A percentile compares a stretch with the other conserved stretches of the same genome.
Conservation (phyloP, 2,329 filamentous ascomycete genomes). For the Diaporthe vexans region DNA sequence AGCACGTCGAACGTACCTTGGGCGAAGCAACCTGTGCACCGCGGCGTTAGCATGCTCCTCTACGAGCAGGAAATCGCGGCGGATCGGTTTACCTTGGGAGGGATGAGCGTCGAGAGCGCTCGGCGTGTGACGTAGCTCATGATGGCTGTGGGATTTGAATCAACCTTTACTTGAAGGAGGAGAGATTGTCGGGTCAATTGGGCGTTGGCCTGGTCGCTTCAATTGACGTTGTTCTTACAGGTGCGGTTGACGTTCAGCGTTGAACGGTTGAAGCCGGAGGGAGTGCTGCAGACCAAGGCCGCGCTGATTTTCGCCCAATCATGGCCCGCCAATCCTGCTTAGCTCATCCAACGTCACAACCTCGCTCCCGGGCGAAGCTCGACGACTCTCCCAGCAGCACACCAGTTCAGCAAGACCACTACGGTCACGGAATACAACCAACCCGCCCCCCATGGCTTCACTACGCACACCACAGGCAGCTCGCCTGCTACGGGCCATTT, state of each 20-base stretch:
- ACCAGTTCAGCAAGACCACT: constrained; percentile 37
- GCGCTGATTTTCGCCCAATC: constrained; percentile 53
- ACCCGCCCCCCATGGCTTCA: constrained; percentile 70
- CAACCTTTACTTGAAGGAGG: constrained; percentile 5
- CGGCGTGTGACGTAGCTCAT: constrained; percentile 95
- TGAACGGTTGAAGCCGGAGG: constrained; percentile 39
- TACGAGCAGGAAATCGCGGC: not conserved
- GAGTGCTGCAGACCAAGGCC: constrained; percentile 47
- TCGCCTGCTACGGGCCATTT: constrained; percentile 64
- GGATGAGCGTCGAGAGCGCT: constrained; percentile 97
- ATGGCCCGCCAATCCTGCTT: constrained; percentile 27
- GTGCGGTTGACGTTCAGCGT: constrained; percentile 38
- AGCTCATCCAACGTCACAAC: constrained; percentile 38
- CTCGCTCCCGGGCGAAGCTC: constrained; percentile 27
- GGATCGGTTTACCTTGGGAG: constrained; percentile 84
- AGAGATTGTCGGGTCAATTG: constrained; percentile 49
- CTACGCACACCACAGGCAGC: constrained; percentile 70
- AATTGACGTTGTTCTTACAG: constrained; percentile 41
- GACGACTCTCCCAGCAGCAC: constrained; percentile 12
- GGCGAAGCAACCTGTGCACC: constrained; percentile 80
- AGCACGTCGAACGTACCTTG: constrained; percentile 72
- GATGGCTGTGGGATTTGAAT: constrained; percentile 61
- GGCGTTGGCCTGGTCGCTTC: constrained; percentile 49
- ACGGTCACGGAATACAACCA: constrained; percentile 36
- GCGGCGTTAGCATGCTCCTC: constrained; percentile 54